A percentile compares a stretch with the other conserved stretches of the same genome.
phyloP scores from a whole-genome alignment of 257 asterid genomes.

The Penstemon barbatus region DNA sequence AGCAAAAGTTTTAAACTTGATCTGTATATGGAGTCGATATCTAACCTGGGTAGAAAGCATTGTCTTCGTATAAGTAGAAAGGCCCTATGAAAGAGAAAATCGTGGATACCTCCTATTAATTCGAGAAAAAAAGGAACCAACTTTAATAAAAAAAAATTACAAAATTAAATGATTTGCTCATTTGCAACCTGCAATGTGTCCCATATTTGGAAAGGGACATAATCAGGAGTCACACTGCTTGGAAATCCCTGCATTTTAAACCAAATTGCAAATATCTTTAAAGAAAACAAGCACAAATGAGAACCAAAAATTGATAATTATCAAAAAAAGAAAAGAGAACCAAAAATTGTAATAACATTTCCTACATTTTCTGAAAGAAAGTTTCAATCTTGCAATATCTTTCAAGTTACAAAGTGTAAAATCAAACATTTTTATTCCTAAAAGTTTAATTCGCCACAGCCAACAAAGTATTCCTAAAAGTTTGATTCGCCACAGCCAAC shows the following conservation, averaged over 20 bases:
- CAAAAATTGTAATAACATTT: background rate
- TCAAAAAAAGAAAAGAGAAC: background rate
- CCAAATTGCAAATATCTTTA: constrained; percentile 2
- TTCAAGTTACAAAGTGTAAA: constrained; percentile 14
- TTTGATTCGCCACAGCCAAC: constrained; percentile 1
- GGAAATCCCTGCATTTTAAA: constrained; percentile 81
- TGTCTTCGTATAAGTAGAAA: constrained; percentile 88
- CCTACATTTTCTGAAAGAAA: background rate
- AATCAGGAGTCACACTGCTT: constrained; percentile 86
- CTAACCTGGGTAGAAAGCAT: constrained; percentile 96
- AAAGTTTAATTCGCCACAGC: constrained; percentile 7
- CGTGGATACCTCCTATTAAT: background rate
- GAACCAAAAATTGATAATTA: too few relatives aligned
- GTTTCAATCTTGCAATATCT: constrained; percentile 2
- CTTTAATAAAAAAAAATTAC: constrained; percentile 11
- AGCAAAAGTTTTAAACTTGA: constrained; percentile 11
- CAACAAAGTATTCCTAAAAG: constrained; percentile 12
- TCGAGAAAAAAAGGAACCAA: constrained; percentile 15
- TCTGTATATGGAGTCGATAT: constrained; percentile 9
- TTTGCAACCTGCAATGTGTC: constrained; percentile 80
- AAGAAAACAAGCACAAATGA: background rate
- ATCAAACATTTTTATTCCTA: constrained; percentile 14
- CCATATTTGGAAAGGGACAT: constrained; percentile 86
- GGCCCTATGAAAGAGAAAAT: constrained; percentile 56
- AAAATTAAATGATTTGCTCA: constrained; percentile 1